These are phyloP conservation scores for Parastagonospora nodorum DNA, from an alignment of 2,329 filamentous ascomycete genomes.

Conservation along the genomic window DNA sequence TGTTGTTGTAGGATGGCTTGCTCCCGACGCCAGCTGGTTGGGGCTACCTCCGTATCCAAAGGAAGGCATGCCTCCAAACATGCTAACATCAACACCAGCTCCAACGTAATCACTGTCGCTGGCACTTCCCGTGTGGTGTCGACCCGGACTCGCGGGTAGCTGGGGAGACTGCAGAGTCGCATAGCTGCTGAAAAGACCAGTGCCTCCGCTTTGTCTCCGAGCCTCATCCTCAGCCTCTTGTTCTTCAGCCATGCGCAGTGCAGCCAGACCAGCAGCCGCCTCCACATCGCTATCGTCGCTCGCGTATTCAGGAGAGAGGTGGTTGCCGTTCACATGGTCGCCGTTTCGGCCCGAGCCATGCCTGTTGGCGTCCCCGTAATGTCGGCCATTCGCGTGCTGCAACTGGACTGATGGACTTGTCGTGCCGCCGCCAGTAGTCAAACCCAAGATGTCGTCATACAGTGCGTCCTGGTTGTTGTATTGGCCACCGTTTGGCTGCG, in stretches of 20 bases:
- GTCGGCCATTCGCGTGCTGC: slow-evolving; percentile 39
- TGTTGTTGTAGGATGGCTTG: slow-evolving; percentile 49
- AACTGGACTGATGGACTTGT: slow-evolving; percentile 39
- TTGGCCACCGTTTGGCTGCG: slow-evolving; percentile 33
- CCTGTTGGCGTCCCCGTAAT: slow-evolving; percentile 30
- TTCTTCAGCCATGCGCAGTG: slow-evolving; percentile 82
- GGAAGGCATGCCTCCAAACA: slow-evolving; percentile 69
- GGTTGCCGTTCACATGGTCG: slow-evolving; percentile 54
- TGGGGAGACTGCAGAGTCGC: slow-evolving; percentile 49
- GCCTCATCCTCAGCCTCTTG: slow-evolving; percentile 67
- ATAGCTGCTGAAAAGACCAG: slow-evolving; percentile 58
- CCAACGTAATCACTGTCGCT: slow-evolving; percentile 72
- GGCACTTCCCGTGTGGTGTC: slow-evolving; percentile 26
- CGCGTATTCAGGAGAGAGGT: slow-evolving; percentile 45
- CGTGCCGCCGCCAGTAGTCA: slow-evolving; percentile 36
- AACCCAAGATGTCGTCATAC: slow-evolving; percentile 62
- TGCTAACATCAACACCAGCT: slow-evolving; percentile 69
- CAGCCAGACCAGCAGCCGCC: slow-evolving; percentile 80
- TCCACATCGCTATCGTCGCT: slow-evolving; percentile 85
- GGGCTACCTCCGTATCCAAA: slow-evolving; percentile 65
- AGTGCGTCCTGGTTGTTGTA: slow-evolving; percentile 60
- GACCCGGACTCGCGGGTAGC: slow-evolving; percentile 38
- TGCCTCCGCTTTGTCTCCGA: slow-evolving; percentile 63
- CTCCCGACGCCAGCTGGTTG: slow-evolving; percentile 45
- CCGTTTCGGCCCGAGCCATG: slow-evolving; percentile 36